Conservation (phyloP, 176 grass and related monocot genomes). For the Triticum timopheevii region DNA sequence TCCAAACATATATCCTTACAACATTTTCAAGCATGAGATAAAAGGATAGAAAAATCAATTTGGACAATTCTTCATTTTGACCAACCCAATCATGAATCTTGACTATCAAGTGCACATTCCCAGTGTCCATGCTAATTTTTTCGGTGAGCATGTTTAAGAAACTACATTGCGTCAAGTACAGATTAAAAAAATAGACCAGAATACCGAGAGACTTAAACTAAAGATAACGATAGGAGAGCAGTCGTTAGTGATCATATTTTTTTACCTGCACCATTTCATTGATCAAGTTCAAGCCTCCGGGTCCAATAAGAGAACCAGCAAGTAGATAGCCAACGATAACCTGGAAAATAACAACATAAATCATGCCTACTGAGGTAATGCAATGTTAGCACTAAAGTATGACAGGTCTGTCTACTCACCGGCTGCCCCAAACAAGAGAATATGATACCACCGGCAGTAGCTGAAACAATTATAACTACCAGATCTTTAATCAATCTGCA, state of each 20-base stretch:
- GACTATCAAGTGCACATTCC: conserved; percentile 20
- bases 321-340: conserved; percentile 99
- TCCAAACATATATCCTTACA: background rate
- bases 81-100: conserved; percentile 7
- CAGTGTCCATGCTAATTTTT: conserved; percentile 13
- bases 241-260: conserved; percentile 1
- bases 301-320: conserved; percentile 91
- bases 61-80: background rate
- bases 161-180: background rate
- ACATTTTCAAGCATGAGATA: background rate
- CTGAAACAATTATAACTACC: conserved; percentile 94
- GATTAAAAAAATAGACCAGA: background rate
- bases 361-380: conserved; percentile 23
- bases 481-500: conserved; percentile 99
- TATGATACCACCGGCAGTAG: conserved; percentile 80
- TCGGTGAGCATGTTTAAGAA: background rate
- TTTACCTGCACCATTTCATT: conserved; percentile 96
- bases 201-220: background rate
- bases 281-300: conserved; percentile 88
- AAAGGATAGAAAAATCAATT: background rate
- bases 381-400: conserved; percentile 17
- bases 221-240: conserved; percentile 1
- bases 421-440: conserved; percentile 94
- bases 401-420: conserved; percentile 52
- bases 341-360: conserved; percentile 40